Conservation (phyloP, 352 stramenopile genomes). For the Phytophthora cactorum region DNA sequence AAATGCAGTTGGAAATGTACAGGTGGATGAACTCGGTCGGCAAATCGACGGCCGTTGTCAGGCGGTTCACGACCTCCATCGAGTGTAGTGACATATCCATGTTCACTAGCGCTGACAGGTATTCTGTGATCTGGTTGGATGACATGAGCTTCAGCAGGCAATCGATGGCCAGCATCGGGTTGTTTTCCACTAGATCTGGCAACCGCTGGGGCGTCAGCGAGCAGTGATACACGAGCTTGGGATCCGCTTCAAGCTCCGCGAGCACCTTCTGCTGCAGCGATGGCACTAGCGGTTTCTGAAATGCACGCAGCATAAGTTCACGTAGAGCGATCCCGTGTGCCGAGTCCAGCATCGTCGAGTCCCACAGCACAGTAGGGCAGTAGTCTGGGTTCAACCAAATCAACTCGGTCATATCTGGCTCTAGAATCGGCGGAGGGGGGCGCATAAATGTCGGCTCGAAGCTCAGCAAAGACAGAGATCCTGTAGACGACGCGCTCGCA, state of each 20-base stretch:
- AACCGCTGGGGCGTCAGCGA: slow-evolving; percentile 94
- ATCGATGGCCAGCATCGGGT: slow-evolving; percentile 97
- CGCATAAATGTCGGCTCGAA: slow-evolving; percentile 92
- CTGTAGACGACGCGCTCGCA: slow-evolving; percentile 33
- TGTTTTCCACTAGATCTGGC: slow-evolving; percentile 98
- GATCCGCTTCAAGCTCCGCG: slow-evolving; percentile 87
- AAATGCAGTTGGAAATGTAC: slow-evolving; percentile 99
- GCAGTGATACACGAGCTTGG: slow-evolving; percentile 93
- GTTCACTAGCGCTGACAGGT: slow-evolving; percentile 96
- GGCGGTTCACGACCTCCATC: slow-evolving; percentile 97
- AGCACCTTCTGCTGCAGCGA: slow-evolving; percentile 92
- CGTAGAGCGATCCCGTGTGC: slow-evolving; percentile 87
- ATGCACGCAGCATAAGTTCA: slow-evolving; percentile 91
- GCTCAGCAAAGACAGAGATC: slow-evolving; percentile 80
- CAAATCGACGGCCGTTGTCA: slow-evolving; percentile 92
- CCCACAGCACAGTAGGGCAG: slow-evolving; percentile 90
- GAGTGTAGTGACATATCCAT: slow-evolving; percentile 99
- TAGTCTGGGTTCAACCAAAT: slow-evolving; percentile 95
- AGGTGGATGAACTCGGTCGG: slow-evolving; percentile 98
- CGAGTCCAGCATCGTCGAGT: slow-evolving; percentile 89
- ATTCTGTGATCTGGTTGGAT: slow-evolving; percentile 95
- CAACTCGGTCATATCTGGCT: slow-evolving; percentile 88
- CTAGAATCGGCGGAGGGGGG: slow-evolving; percentile 81
- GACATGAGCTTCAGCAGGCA: slow-evolving; percentile 94
- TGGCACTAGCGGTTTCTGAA: slow-evolving; percentile 88